These are phyloP conservation scores for Aspergillus affinis DNA, from an alignment of 495 filamentous ascomycete species.

Conservation along the genomic window DNA sequence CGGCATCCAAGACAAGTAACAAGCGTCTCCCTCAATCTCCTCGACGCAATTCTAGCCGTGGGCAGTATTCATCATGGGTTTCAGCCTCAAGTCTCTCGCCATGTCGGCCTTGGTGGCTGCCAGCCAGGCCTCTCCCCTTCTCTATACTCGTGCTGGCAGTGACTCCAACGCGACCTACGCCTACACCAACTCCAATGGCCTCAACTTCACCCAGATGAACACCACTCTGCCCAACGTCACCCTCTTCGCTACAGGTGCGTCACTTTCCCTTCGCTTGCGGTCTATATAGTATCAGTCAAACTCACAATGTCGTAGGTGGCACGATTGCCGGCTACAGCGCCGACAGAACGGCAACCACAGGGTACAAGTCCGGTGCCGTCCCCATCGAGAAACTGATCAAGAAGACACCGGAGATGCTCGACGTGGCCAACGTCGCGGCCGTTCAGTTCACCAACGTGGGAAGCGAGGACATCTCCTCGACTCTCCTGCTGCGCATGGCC, in stretches of 20 bases:
- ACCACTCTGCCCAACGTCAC: constrained; percentile 49
- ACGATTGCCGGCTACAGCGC: constrained; percentile 47
- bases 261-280: background rate
- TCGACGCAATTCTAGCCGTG: background rate
- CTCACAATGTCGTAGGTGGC: constrained; percentile 28
- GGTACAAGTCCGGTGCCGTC: constrained; percentile 45
- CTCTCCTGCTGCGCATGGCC: constrained; percentile 42
- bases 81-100: constrained; percentile 21
- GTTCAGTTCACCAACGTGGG: constrained; percentile 44
- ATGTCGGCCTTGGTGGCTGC: constrained; percentile 24
- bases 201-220: constrained; percentile 43
- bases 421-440: constrained; percentile 49
- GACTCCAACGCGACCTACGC: constrained; percentile 20
- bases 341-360: constrained; percentile 46
- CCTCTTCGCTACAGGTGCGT: constrained; percentile 45
- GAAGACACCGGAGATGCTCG: constrained; percentile 41
- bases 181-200: constrained; percentile 35
- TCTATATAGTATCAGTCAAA: background rate
- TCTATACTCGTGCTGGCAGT: constrained; percentile 19
- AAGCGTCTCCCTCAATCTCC: background rate
- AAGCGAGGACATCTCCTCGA: constrained; percentile 38
- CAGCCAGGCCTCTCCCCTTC: constrained; percentile 29
- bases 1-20: background rate
- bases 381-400: constrained; percentile 41
- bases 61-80: constrained; percentile 16